A percentile compares a stretch with the other conserved stretches of the same genome.
Evolutionary conservation across 441 rosid species (phyloP).

Genomic region (Biscutella laevigata): DNA sequence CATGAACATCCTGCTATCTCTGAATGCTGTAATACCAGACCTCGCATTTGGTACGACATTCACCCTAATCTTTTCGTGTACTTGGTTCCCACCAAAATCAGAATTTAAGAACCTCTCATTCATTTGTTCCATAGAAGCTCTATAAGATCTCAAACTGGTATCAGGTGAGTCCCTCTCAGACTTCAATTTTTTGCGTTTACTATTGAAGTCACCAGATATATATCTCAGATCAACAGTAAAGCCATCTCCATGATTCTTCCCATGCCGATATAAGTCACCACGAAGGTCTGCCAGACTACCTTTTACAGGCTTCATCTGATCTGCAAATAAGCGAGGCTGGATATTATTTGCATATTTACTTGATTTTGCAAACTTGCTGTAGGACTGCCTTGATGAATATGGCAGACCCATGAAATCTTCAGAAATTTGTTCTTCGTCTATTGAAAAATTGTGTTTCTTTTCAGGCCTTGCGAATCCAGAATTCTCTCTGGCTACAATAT

Average conservation of each 20-base stretch:
- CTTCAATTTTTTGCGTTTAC: slow-evolving; percentile 62
- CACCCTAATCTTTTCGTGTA: slow-evolving; percentile 53
- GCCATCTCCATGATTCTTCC: slow-evolving; percentile 38
- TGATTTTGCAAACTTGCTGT: slow-evolving; percentile 32
- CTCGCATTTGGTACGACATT: slow-evolving; percentile 46
- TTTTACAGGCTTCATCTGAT: slow-evolving; percentile 52
- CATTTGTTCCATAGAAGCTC: slow-evolving; percentile 47
- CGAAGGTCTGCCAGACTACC: slow-evolving; percentile 46
- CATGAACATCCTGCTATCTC: slow-evolving; percentile 35
- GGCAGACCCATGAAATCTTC: slow-evolving; percentile 53
- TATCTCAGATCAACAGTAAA: slow-evolving; percentile 43
- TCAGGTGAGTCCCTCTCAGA: slow-evolving; percentile 51
- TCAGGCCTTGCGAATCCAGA: slow-evolving; percentile 41
- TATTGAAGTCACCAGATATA: slow-evolving; percentile 47
- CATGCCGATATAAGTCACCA: slow-evolving; percentile 45
- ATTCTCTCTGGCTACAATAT: slow-evolving; percentile 32
- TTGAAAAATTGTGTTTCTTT: slow-evolving; percentile 43
- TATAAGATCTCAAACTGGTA: slow-evolving; percentile 36
- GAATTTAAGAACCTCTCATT: slow-evolving; percentile 54
- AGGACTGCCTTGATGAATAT: slow-evolving; percentile 41
- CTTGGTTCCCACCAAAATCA: slow-evolving; percentile 44
- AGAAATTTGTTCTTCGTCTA: slow-evolving; percentile 36
- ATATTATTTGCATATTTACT: slow-evolving; percentile 37
- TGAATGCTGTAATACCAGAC: slow-evolving; percentile 30
- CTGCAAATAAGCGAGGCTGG: slow-evolving; percentile 38